Percentiles rank a stretch among this genome's conserved stretches.
Evolutionary conservation across 2,329 filamentous ascomycete species (phyloP).

Genomic region (Neodidymelliopsis sp.): DNA sequence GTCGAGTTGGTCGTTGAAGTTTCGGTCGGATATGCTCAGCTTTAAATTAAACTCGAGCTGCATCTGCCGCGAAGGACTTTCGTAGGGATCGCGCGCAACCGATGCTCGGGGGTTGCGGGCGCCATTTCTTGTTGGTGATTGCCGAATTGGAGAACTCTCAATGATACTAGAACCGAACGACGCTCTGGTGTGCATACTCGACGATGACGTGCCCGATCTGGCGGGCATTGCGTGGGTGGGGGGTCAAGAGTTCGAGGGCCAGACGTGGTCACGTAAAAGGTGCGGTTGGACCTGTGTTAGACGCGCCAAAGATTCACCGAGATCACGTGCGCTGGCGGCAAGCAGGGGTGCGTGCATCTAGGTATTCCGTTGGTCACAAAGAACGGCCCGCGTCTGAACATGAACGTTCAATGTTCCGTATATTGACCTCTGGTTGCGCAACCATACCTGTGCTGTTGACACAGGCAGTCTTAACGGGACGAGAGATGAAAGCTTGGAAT

Average conservation of each 20-base stretch:
- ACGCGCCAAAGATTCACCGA: constrained; percentile 23
- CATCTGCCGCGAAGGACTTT: constrained; percentile 47
- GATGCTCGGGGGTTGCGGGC: constrained; percentile 34
- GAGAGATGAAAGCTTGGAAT: too few species aligned
- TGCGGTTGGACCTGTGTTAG: constrained; percentile 30
- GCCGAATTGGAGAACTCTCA: constrained; percentile 40
- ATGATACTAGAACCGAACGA: constrained; percentile 44
- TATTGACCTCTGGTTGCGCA: neutral
- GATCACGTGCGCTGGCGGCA: too few species aligned
- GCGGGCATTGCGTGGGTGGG: constrained; percentile 35
- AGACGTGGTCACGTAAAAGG: constrained; percentile 25
- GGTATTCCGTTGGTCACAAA: constrained; percentile 12
- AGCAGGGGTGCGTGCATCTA: too few species aligned
- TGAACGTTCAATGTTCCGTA: constrained; percentile 8
- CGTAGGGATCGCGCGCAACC: constrained; percentile 31
- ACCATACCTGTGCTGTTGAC: neutral
- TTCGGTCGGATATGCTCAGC: constrained; percentile 51
- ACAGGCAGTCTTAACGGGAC: too few species aligned
- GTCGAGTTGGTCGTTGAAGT: constrained; percentile 67
- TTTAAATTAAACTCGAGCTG: constrained; percentile 53
- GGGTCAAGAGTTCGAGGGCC: constrained; percentile 6
- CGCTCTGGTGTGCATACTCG: constrained; percentile 45
- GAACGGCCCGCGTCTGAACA: constrained; percentile 11
- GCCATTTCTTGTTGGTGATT: constrained; percentile 42
- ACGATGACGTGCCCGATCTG: constrained; percentile 43